Evolutionary conservation across 1,284 basidiomycete genomes (phyloP), one percentile per base, ranked within the genome.

Genomic region (Naganishia liquefaciens): DNA sequence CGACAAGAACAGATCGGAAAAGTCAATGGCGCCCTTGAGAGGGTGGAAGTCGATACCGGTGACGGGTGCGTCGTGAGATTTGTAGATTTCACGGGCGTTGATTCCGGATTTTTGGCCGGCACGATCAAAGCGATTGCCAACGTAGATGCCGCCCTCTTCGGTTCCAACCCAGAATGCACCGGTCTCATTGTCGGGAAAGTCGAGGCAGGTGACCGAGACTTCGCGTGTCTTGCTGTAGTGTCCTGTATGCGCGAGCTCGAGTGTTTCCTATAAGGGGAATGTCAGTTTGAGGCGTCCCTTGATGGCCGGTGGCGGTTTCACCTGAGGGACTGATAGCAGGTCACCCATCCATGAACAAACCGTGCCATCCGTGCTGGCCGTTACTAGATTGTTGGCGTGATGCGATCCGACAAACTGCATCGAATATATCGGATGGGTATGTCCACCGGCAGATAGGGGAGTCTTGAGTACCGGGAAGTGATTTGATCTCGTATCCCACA

Each of bases 401-500:
- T 97, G 94, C 3, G 94, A 96, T 11, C 96, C 96, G 25, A 98
- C 90, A 85, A 97, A 91, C 72, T 91, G 88, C 85, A 99, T 93
- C 0, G 90, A 89, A 80, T 99, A 99, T 46, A 99, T 93, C 1
- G 96, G 96, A 77, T 99, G 95, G 2, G 95, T 98, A 75, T 99
- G 96, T 0, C 96, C 94, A 30, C 90, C 87, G 2, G 93, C 91
- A 6, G 92, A 94, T 50, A 99, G 80, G 0, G 96, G 96, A 5
- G 95, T 96, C 80, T 98, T 99, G 66, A 98, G 83, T 1, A 98
- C 92, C 0, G 96, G 95, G 5, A 97, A 81, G 73, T 95, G 91
- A 72, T 95, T 93, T 0, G 93, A 91, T 51, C 95, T 86, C n/a
- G 94, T 98, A 76, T 99, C 95, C 96, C 96, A 99, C 1, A 99